These are phyloP conservation scores for Ephemerocybe angulata DNA, from an alignment of 768 basidiomycete genomes.

Conservation along the genomic window DNA sequence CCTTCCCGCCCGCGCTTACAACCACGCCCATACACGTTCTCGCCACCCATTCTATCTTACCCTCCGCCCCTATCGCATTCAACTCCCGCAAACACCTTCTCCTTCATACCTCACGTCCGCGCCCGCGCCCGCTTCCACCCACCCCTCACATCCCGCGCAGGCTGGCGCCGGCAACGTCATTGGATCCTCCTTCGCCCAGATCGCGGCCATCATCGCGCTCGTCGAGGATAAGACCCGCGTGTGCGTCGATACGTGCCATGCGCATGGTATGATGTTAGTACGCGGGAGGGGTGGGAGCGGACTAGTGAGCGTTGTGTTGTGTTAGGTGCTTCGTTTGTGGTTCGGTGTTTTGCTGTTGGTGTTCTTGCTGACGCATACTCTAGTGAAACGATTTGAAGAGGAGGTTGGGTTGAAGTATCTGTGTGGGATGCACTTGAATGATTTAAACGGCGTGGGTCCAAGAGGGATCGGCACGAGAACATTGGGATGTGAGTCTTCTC, in stretches of 20 bases:
- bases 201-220: constrained; percentile 58
- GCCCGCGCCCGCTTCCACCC: no score
- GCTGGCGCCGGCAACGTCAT: constrained; percentile 81
- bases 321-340: no score
- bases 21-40: no score
- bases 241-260: constrained; percentile 89
- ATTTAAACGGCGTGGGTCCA: constrained; percentile 67
- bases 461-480: constrained; percentile 80
- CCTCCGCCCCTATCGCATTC: no score
- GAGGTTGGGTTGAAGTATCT: constrained; percentile 70
- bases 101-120: no score
- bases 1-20: no score
- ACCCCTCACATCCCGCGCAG: no score
- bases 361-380: not conserved
- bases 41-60: not conserved
- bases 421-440: constrained; percentile 82
- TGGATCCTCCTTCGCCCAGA: constrained; percentile 65
- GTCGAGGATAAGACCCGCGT: constrained; percentile 75
- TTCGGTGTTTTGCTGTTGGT: no score
- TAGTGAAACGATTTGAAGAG: constrained; percentile 63
- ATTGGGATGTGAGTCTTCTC: constrained; percentile 66
- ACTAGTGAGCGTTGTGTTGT: constrained; percentile 25
- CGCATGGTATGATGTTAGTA: constrained; percentile 81
- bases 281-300: constrained; percentile 67
- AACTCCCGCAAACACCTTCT: no score